phyloP scores from a whole-genome alignment of 805 yeast genomes.

The Isabelozyma pseudorhagii region DNA sequence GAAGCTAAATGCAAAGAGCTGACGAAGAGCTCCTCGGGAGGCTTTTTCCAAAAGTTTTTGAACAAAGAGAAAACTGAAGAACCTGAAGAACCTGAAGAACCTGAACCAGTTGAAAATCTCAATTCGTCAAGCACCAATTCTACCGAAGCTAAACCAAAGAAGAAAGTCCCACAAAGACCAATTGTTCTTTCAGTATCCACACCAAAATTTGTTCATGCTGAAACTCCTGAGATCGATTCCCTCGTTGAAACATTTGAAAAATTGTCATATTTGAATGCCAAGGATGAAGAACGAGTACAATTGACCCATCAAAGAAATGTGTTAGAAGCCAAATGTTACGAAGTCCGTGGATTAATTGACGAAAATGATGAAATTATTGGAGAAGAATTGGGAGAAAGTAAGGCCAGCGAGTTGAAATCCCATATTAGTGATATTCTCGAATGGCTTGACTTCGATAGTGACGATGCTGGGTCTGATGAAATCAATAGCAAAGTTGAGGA shows the following conservation, averaged over 20 bases:
- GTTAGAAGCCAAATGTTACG: slow-evolving; percentile 73
- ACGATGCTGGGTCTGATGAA: slow-evolving; percentile 37
- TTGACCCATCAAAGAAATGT: slow-evolving; percentile 61
- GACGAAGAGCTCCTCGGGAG: slow-evolving; percentile 10
- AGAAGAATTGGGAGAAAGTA: slow-evolving; percentile 33
- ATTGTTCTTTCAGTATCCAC: slow-evolving; percentile 34
- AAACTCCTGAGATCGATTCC: neutral
- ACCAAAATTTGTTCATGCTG: slow-evolving; percentile 23
- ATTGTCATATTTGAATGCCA: slow-evolving; percentile 48
- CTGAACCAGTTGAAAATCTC: neutral
- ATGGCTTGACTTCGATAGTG: slow-evolving; percentile 78
- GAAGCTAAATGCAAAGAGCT: slow-evolving; percentile 41
- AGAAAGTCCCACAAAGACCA: slow-evolving; percentile 23
- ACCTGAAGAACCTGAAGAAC: slow-evolving; percentile 3
- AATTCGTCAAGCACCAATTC: slow-evolving; percentile 12
- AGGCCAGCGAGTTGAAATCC: slow-evolving; percentile 19
- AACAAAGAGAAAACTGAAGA: slow-evolving; percentile 19
- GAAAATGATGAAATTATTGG: slow-evolving; percentile 38
- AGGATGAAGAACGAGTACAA: slow-evolving; percentile 53
- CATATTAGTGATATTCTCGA: slow-evolving; percentile 53
- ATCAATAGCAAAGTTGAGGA: slow-evolving; percentile 21
- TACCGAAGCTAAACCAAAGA: slow-evolving; percentile 12
- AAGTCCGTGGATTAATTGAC: slow-evolving; percentile 57
- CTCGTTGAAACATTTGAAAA: slow-evolving; percentile 22
- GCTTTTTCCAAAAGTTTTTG: slow-evolving; percentile 23